Base-by-base conservation (phyloP, 768 basidiomycete genomes). In the Hericium coralloides region DNA sequence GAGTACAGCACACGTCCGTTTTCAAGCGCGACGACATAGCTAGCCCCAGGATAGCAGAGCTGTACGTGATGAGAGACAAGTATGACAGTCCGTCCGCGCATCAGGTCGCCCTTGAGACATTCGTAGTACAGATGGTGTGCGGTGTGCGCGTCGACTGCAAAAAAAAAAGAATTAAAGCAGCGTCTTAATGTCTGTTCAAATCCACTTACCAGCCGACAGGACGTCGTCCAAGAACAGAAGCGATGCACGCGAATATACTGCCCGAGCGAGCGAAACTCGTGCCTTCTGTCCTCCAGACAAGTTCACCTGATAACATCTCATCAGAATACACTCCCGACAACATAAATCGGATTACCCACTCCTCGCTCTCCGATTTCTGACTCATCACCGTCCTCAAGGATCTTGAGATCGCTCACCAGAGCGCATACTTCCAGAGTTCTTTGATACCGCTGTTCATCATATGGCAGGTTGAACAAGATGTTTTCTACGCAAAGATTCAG, bases 31-130 rank as follows among this genome's bases (percentile, higher is more conserved):
- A 95, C 88, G 61, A 98, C 77, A 68, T 92, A 94, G 23, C 72
- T 74, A 2, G 95, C 92, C 31, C 82, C 87, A 1, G 89, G 82
- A 2, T 83, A 79, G 65, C 91, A 93, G 4, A 98, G 77, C 65
- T 93, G 89, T 37, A 97, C 89, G 65, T 95, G 93, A 66, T 99
- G 95, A 2, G 95, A 97, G 52, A 97, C 93, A 22, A 98, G 77
- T 48, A 98, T 76, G 51, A 95, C 73, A 0, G 95, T 97, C 49
- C 94, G 78, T 17, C 82, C 84, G n/a, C 73, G 69, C 67, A 93
- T 76, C 43, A 97, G 73, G 49, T 88, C 84, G 8, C 95, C 93
- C 60, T 79, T 76, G 20, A 98, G 74, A 63, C 92, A 94, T 54
- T 91, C 76, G 18, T 82, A 75, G 64, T 86, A 87, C 48, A 98